Evolutionary conservation across 2,329 filamentous ascomycete genomes (phyloP).

Genomic region (Neofusicoccum umdonicola): DNA sequence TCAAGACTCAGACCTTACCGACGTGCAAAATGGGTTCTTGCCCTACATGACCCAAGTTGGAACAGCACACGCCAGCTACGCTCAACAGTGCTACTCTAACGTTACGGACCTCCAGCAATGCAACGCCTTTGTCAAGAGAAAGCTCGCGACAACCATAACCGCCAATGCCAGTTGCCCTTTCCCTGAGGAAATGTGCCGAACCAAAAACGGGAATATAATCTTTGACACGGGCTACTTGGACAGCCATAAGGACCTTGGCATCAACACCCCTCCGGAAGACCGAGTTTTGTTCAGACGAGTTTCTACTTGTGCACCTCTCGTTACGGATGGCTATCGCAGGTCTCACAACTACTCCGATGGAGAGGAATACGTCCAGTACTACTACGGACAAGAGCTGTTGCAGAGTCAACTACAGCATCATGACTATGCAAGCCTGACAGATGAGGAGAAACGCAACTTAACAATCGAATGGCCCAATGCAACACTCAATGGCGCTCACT

Average conservation of each 20-base stretch:
- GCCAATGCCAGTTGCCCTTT: slow-evolving; percentile 21
- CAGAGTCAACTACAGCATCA: no score
- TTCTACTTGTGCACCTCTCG: slow-evolving; percentile 19
- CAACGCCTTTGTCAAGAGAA: slow-evolving; percentile 7
- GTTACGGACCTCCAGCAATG: slow-evolving; percentile 3
- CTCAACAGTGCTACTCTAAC: slow-evolving; percentile 14
- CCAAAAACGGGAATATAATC: slow-evolving; percentile 14
- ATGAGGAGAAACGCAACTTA: neutral
- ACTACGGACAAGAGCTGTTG: neutral
- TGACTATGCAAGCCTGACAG: neutral
- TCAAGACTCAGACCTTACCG: neutral
- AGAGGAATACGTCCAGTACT: neutral
- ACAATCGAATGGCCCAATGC: neutral
- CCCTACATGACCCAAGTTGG: slow-evolving; percentile 12
- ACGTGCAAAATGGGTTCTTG: neutral
- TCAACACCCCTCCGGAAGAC: slow-evolving; percentile 22
- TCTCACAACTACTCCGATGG: neutral
- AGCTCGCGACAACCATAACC: slow-evolving; percentile 8
- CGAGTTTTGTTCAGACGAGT: slow-evolving; percentile 12
- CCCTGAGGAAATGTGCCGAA: slow-evolving; percentile 15
- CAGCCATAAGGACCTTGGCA: slow-evolving; percentile 24
- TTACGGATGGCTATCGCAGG: slow-evolving; percentile 4
- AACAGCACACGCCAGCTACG: neutral
- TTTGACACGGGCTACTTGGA: slow-evolving; percentile 24
- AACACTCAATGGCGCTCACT: neutral